Base-by-base conservation (phyloP, 2,329 filamentous ascomycete genomes). In the Diaporthe batatas region DNA sequence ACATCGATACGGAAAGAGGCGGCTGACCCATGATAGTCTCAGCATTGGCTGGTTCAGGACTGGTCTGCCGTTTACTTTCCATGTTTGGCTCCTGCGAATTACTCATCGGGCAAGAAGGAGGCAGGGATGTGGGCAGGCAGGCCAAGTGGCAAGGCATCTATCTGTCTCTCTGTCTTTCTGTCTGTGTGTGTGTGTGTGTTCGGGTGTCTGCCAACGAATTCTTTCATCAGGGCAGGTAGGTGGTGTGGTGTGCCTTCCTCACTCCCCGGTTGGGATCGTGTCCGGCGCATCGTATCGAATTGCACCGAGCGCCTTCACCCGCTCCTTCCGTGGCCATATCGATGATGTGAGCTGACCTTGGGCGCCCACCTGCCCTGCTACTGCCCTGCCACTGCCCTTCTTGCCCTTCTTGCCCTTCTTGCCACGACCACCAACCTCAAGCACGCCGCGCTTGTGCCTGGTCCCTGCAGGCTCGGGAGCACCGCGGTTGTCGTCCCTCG, bases 291-390 rank as follows among this genome's bases (percentile, higher is more conserved):
- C 44, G 47, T 53, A 67, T 53, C 32, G 32, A 51, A 65, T 36
- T 4, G 62, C 62, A 51, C 44, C 44, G 62, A 25, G 36, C 51
- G 51, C 51, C 53, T 49, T 32, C 54, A 34, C 29, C 53, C 36
- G 71, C 39, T 34, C 71, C 67, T 73, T 70, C 71, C 39, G 23
- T 51, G 34, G 70, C 47, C 53, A 55, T 39, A 67, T 39, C n/a
- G 71, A 71, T 68, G 71, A 71, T 57, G 68, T 73, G 72, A 62
- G 68, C 68, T 53, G 59, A 71, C 68, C 23, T 59, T 57, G 32
- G 32, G 16, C 34, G 14, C 25, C 34, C 32, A 36, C 29, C 23
- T 25, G n/a, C 47, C 47, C n/a, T 51, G 47, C 47, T 32, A 10
- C 42, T 64, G 42, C 58, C 58, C n/a, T 55, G 34, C 55, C 51